A percentile compares a stretch with the other conserved stretches of the same genome.
These are phyloP conservation scores for Colletotrichum camelliae DNA, from an alignment of 2,329 filamentous ascomycete genomes.

Conservation along the genomic window DNA sequence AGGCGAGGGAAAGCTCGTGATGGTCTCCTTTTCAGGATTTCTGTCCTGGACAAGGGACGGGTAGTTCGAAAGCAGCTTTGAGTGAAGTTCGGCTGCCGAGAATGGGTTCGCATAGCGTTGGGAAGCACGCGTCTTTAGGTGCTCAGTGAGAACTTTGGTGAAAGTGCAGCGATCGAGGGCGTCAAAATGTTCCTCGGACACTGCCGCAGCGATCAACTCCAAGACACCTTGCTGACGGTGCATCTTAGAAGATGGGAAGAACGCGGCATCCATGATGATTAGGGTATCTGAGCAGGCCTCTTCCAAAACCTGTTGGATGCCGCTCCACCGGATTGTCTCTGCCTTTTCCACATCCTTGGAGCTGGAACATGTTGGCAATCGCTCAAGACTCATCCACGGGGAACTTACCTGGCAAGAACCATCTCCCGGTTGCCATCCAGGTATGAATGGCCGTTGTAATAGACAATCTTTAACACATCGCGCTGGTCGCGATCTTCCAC, in stretches of 20 bases:
- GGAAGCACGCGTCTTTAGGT: constrained; percentile 52
- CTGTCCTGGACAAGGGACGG: constrained; percentile 57
- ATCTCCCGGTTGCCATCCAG: constrained; percentile 62
- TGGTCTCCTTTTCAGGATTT: constrained; percentile 49
- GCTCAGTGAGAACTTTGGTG: constrained; percentile 54
- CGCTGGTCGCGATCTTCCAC: constrained; percentile 58
- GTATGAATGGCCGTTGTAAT: constrained; percentile 61
- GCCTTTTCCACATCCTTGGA: constrained; percentile 50
- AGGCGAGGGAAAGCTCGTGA: constrained; percentile 58
- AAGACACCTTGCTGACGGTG: constrained; percentile 58
- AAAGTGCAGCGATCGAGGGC: constrained; percentile 57
- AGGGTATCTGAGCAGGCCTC: constrained; percentile 61
- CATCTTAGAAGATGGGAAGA: constrained; percentile 60
- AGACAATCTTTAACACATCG: constrained; percentile 63
- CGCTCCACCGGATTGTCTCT: constrained; percentile 59
- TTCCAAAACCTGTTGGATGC: constrained; percentile 61
- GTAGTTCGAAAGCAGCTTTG: constrained; percentile 57
- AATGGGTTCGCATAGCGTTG: constrained; percentile 48
- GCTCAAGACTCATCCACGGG: no score
- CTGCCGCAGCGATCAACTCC: constrained; percentile 61
- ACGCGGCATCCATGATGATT: constrained; percentile 64
- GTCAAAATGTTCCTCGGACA: constrained; percentile 55
- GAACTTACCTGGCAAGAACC: constrained; percentile 59
- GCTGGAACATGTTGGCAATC: constrained; percentile 35
- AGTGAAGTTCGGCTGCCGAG: constrained; percentile 59